A percentile compares a stretch with the other conserved stretches of the same genome.
Evolutionary conservation across 257 asterid genomes (phyloP).

Genomic region (Primulina eburnea): DNA sequence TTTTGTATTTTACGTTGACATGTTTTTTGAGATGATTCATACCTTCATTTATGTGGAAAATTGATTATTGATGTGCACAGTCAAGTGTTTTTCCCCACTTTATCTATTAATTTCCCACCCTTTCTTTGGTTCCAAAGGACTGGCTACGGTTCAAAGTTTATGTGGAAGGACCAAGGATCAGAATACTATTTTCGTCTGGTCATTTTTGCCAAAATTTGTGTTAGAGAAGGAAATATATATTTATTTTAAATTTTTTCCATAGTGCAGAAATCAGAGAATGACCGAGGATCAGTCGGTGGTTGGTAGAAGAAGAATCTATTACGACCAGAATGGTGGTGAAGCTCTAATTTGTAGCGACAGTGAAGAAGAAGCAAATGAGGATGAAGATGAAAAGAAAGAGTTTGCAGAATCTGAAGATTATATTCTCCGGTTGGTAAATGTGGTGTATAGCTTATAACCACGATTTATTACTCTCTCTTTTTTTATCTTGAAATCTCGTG

Average conservation of each 20-base stretch:
- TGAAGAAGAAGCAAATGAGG: constrained; percentile 80
- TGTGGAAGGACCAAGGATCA: neutral
- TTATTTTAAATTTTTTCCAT: neutral
- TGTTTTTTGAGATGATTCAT: neutral
- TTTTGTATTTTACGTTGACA: constrained; percentile 1
- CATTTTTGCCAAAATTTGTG: neutral
- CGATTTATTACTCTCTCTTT: constrained; percentile 16
- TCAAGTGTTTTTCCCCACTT: constrained; percentile 1
- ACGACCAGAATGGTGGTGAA: constrained; percentile 89
- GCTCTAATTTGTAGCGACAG: constrained; percentile 95
- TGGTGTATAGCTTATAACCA: constrained; percentile 25
- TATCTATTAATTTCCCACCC: neutral
- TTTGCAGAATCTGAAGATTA: constrained; percentile 81
- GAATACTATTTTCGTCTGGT: neutral
- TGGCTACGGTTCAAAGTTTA: neutral
- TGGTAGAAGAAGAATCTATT: constrained; percentile 95
- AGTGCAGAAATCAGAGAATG: constrained; percentile 88
- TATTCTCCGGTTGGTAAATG: constrained; percentile 74
- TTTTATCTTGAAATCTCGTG: constrained; percentile 9
- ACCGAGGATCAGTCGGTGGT: constrained; percentile 93
- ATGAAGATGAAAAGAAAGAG: constrained; percentile 84
- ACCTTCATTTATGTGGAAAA: neutral
- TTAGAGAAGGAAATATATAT: neutral
- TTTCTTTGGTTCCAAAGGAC: neutral
- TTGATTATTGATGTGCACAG: constrained; percentile 1